These are phyloP conservation scores for Cordia subcordata DNA, from an alignment of 257 asterid species.

Conservation along the genomic window DNA sequence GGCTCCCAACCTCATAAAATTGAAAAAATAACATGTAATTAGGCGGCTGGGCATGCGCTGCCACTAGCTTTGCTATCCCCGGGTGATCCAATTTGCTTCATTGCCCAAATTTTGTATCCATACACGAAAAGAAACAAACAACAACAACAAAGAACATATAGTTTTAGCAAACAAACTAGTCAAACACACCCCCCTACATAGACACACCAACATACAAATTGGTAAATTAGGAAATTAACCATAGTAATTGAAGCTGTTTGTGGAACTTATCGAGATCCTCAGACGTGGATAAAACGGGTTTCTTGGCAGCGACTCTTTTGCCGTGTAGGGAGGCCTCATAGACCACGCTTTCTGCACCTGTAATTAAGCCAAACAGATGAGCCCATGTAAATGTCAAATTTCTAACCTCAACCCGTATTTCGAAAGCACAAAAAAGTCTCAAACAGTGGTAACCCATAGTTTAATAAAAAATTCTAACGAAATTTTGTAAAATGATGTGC, in stretches of 20 bases:
- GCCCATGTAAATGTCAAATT: too few species aligned
- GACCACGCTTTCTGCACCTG: slow-evolving; percentile 93
- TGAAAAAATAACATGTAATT: slow-evolving; percentile 84
- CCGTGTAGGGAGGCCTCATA: slow-evolving; percentile 65
- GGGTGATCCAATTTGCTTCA: slow-evolving; percentile 85
- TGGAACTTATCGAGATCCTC: slow-evolving; percentile 74
- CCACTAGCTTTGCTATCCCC: slow-evolving; percentile 69
- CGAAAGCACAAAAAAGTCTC: too few species aligned
- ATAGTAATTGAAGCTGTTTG: slow-evolving; percentile 68
- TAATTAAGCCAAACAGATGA: not conserved
- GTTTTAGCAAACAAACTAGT: too few species aligned
- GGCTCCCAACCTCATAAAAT: slow-evolving; percentile 63
- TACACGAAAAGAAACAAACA: slow-evolving; percentile 4
- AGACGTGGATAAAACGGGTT: slow-evolving; percentile 77
- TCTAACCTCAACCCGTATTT: too few species aligned
- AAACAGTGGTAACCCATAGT: too few species aligned
- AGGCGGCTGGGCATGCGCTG: slow-evolving; percentile 91
- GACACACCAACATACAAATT: not conserved
- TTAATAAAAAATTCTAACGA: too few species aligned
- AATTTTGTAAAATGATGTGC: too few species aligned
- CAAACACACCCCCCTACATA: not conserved
- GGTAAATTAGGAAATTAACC: slow-evolving; percentile 17
- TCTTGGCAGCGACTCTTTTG: slow-evolving; percentile 69
- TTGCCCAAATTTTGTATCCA: slow-evolving; percentile 15
- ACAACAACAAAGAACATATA: slow-evolving; percentile 20